These are phyloP conservation scores for Actinidia chinensis DNA, from an alignment of 179 eudicot genomes.

Conservation along the genomic window DNA sequence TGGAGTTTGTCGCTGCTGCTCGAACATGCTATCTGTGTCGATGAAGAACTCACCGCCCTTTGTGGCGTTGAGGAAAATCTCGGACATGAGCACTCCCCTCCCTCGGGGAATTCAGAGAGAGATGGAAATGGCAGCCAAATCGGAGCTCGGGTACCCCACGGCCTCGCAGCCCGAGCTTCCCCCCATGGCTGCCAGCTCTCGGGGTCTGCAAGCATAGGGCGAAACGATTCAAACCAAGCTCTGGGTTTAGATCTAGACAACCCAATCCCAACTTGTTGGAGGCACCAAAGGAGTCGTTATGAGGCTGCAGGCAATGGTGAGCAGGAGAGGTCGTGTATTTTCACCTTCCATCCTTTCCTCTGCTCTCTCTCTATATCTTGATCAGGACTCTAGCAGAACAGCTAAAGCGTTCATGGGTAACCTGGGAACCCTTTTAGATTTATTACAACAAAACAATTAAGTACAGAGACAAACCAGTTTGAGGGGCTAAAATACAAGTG, in stretches of 20 bases:
- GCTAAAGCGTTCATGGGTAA: slow-evolving; percentile 33
- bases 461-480: not conserved
- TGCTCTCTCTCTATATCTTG: slow-evolving; percentile 41
- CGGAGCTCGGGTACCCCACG: slow-evolving; percentile 37
- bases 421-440: slow-evolving; percentile 36
- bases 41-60: slow-evolving; percentile 55
- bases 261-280: slow-evolving; percentile 55
- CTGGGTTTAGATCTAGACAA: slow-evolving; percentile 52
- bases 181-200: slow-evolving; percentile 63
- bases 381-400: slow-evolving; percentile 29
- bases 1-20: slow-evolving; percentile 15
- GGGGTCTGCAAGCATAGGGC: slow-evolving; percentile 36
- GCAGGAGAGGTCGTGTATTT: slow-evolving; percentile 55
- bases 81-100: slow-evolving; percentile 43
- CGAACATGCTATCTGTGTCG: slow-evolving; percentile 37
- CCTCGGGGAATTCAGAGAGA: slow-evolving; percentile 42
- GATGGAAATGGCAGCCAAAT: slow-evolving; percentile 45
- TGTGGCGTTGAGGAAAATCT: slow-evolving; percentile 39
- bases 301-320: slow-evolving; percentile 57
- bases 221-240: slow-evolving; percentile 52
- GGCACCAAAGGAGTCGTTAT: slow-evolving; percentile 56
- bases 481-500: not conserved
- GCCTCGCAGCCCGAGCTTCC: slow-evolving; percentile 50
- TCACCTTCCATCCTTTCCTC: slow-evolving; percentile 57
- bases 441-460: not conserved